Evolutionary conservation across 177 flowering plant genomes (phyloP).

Genomic region (Vitis hybrid): DNA sequence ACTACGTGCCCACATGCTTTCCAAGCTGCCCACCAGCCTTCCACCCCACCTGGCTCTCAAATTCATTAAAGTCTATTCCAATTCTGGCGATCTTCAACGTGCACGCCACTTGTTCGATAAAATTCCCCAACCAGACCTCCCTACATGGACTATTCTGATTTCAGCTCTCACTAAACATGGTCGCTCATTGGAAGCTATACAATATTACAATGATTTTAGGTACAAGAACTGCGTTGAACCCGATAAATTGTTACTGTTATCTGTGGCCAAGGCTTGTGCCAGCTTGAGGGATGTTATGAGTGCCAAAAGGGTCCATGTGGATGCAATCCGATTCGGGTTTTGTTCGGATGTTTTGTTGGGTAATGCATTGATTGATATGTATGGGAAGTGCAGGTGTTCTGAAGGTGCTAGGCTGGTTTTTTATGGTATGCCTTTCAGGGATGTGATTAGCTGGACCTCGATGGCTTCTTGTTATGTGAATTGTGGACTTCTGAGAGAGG

Average conservation of each 20-base stretch:
- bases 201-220: slow-evolving; percentile 8
- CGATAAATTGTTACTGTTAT: slow-evolving; percentile 39
- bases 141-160: slow-evolving; percentile 44
- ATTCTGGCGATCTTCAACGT: slow-evolving; percentile 36
- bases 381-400: slow-evolving; percentile 44
- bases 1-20: not conserved
- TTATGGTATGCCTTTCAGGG: slow-evolving; percentile 30
- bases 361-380: slow-evolving; percentile 59
- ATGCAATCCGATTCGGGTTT: slow-evolving; percentile 37
- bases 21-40: slow-evolving; percentile 28
- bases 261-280: slow-evolving; percentile 56
- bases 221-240: slow-evolving; percentile 19
- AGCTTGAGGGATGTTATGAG: slow-evolving; percentile 25
- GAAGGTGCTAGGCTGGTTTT: slow-evolving; percentile 47
- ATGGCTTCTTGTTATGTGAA: slow-evolving; percentile 40
- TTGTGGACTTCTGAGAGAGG: slow-evolving; percentile 39
- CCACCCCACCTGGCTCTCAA: slow-evolving; percentile 29
- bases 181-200: slow-evolving; percentile 33
- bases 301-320: slow-evolving; percentile 47
- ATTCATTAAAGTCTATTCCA: slow-evolving; percentile 21
- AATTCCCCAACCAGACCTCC: slow-evolving; percentile 49
- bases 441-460: slow-evolving; percentile 67
- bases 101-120: slow-evolving; percentile 55
- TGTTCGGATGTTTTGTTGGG: slow-evolving; percentile 39
- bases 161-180: slow-evolving; percentile 45